Evolutionary conservation across 2,329 filamentous ascomycete genomes (phyloP).

Genomic region (Eutypa lata): DNA sequence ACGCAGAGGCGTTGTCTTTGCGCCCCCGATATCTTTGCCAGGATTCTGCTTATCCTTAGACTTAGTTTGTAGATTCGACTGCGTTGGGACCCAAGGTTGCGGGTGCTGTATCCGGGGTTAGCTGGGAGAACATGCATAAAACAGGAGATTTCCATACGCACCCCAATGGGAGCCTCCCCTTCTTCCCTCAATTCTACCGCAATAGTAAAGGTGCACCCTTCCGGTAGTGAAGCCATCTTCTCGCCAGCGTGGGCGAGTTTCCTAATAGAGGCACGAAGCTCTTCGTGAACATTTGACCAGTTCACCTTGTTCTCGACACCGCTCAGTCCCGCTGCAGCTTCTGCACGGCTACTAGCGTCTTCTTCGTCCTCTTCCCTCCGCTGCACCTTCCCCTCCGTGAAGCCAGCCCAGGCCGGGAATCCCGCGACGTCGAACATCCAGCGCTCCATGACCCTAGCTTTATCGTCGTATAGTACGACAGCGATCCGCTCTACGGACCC

Average conservation of each 20-base stretch:
- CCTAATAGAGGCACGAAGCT: conserved; percentile 65
- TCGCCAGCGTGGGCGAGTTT: conserved; percentile 60
- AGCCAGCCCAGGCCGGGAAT: conserved; percentile 46
- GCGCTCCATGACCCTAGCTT: conserved; percentile 50
- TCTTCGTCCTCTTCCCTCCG: conserved; percentile 24
- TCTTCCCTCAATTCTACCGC: conserved; percentile 68
- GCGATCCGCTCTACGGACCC: conserved; percentile 46
- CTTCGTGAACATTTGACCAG: conserved; percentile 65
- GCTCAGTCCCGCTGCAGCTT: neutral
- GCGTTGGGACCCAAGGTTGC: conserved; percentile 59
- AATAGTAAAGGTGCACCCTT: conserved; percentile 71
- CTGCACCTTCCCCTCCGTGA: conserved; percentile 23
- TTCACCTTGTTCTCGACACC: conserved; percentile 31
- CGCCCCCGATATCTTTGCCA: conserved; percentile 34
- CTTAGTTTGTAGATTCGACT: conserved; percentile 42
- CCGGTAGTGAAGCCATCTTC: conserved; percentile 54
- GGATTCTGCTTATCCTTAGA: conserved; percentile 27
- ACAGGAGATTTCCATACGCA: conserved; percentile 32
- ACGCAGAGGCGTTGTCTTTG: conserved; percentile 47
- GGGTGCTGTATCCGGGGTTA: conserved; percentile 43
- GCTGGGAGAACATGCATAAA: neutral
- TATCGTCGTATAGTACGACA: conserved; percentile 40
- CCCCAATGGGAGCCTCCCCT: conserved; percentile 54
- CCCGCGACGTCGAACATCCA: conserved; percentile 58
- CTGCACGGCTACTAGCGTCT: conserved; percentile 5